A percentile compares a stretch with the other conserved stretches of the same genome.
Evolutionary conservation across 345 rosid species (phyloP).

Genomic region (Boechera retrofracta): DNA sequence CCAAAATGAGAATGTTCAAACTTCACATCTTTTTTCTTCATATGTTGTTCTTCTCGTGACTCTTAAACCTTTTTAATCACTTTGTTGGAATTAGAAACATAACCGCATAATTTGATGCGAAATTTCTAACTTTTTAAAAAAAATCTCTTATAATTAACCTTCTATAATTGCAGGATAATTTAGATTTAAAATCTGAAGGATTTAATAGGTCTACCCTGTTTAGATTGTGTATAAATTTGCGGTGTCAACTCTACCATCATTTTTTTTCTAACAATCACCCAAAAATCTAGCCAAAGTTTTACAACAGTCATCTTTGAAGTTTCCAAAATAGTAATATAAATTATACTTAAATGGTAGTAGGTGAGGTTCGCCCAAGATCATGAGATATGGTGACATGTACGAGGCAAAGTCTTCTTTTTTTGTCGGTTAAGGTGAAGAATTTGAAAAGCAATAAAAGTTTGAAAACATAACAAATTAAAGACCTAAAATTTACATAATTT

Average conservation of each 20-base stretch:
- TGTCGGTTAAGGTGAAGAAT: background rate
- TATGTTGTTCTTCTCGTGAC: conserved; percentile 33
- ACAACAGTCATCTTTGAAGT: background rate
- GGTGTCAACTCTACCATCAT: background rate
- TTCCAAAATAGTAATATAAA: background rate
- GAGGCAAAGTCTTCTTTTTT: background rate
- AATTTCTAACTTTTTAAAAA: background rate
- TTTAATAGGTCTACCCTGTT: background rate
- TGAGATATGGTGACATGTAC: conserved; percentile 43
- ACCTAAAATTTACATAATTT: conserved; percentile 14
- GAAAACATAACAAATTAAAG: conserved; percentile 4
- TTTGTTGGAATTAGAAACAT: background rate
- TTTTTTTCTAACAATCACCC: background rate
- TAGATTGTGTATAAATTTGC: background rate
- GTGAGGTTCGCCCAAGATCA: background rate
- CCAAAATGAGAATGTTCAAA: conserved; percentile 1
- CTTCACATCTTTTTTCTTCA: background rate
- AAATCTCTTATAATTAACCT: background rate
- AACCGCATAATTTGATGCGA: background rate
- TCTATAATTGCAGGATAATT: background rate
- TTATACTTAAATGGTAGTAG: background rate
- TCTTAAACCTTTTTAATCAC: background rate
- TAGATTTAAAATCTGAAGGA: background rate
- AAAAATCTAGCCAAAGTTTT: background rate
- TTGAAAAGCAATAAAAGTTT: background rate